These are phyloP conservation scores for Termitomyces sp. DNA, from an alignment of 768 basidiomycete species.

Conservation along the genomic window DNA sequence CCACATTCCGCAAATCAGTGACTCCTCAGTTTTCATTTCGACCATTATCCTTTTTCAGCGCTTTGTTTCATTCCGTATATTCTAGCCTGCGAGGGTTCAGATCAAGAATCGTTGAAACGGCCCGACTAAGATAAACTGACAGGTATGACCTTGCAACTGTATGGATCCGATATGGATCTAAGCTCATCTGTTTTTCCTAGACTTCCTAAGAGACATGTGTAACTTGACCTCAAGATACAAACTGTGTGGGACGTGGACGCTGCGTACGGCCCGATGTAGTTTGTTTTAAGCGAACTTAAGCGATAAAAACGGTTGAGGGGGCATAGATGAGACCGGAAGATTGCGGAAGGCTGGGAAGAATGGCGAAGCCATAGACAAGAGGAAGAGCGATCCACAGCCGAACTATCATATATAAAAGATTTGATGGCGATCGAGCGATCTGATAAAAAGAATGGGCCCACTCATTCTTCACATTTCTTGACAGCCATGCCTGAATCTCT, in stretches of 20 bases:
- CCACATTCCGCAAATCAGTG: no score
- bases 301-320: not conserved
- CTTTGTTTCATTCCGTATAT: not conserved
- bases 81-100: no score
- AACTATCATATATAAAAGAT: no score
- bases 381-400: no score
- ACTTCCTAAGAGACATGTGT: not conserved
- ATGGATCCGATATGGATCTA: not conserved
- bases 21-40: no score
- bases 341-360: not conserved
- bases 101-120: not conserved
- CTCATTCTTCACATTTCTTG: slow-evolving; percentile 1
- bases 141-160: no score
- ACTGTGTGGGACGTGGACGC: not conserved
- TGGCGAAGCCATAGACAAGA: not conserved
- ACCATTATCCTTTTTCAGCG: not conserved
- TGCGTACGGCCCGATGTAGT: not conserved
- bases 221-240: not conserved
- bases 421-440: slow-evolving; percentile 9
- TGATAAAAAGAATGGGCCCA: slow-evolving; percentile 10
- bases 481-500: slow-evolving; percentile 23
- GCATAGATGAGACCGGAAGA: not conserved
- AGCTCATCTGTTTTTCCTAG: not conserved
- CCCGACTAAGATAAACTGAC: not conserved
- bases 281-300: no score